Percentiles rank a stretch among this genome's conserved stretches.
These are phyloP conservation scores for Leucosporidium scottii DNA, from an alignment of 768 basidiomycete genomes.

Conservation along the genomic window DNA sequence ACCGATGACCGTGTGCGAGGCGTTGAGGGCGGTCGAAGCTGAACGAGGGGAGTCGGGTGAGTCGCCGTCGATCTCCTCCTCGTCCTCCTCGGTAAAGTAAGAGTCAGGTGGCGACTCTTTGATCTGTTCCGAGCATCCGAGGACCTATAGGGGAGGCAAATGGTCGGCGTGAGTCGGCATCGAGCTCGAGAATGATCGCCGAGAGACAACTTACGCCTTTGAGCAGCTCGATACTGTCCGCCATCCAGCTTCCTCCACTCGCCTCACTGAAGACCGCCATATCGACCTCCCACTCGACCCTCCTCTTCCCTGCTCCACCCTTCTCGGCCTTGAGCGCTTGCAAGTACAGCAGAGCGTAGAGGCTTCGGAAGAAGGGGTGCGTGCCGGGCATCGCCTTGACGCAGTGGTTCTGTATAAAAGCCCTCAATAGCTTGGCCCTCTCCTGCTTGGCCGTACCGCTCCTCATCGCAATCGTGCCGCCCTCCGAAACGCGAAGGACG, in stretches of 20 bases:
- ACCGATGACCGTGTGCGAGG: not conserved
- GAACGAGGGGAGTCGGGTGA: not conserved
- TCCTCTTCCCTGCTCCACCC: slow-evolving; percentile 23
- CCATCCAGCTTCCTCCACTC: slow-evolving; percentile 24
- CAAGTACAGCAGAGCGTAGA: slow-evolving; percentile 24
- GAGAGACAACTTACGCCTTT: slow-evolving; percentile 24
- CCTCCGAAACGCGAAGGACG: slow-evolving; percentile 14
- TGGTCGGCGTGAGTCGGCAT: too few relatives aligned
- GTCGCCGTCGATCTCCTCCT: not conserved
- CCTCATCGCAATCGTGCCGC: slow-evolving; percentile 12
- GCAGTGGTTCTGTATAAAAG: slow-evolving; percentile 19
- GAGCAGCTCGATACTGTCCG: slow-evolving; percentile 24
- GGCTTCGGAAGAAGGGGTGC: slow-evolving; percentile 27
- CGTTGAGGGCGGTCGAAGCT: not conserved
- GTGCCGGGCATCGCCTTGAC: slow-evolving; percentile 17
- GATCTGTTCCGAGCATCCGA: slow-evolving; percentile 19
- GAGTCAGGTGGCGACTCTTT: not conserved
- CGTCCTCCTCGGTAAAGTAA: not conserved
- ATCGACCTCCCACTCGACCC: slow-evolving; percentile 33
- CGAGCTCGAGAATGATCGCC: not conserved
- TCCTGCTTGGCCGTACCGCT: slow-evolving; percentile 7
- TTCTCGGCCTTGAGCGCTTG: slow-evolving; percentile 11
- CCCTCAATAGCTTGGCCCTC: slow-evolving; percentile 5
- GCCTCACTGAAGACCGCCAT: slow-evolving; percentile 31
- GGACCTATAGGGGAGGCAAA: slow-evolving; percentile 13